These are phyloP conservation scores for Oryza glumipatula DNA, from an alignment of 176 grass and related monocot genomes.

Conservation along the genomic window DNA sequence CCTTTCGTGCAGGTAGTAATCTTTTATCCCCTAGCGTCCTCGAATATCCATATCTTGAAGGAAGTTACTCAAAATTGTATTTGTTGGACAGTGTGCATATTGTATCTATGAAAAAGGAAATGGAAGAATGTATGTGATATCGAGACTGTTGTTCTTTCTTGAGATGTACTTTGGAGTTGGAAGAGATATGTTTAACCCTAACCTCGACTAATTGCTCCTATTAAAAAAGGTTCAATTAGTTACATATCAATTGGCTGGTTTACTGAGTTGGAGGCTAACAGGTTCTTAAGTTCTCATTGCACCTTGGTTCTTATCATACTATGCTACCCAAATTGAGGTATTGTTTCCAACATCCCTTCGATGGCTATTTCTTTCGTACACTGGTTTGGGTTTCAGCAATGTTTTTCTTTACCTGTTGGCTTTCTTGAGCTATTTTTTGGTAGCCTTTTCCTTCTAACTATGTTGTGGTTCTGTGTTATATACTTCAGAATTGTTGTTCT, in stretches of 20 bases:
- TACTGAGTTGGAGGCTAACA: conserved; percentile 15
- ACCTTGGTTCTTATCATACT: conserved; percentile 23
- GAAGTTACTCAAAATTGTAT: conserved; percentile 8
- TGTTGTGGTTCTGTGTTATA: not conserved
- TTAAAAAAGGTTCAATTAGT: not conserved
- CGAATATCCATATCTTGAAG: not conserved
- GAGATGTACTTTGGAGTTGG: conserved; percentile 1
- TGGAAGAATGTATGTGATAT: not conserved
- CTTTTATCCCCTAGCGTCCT: conserved; percentile 8
- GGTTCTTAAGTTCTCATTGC: conserved; percentile 22
- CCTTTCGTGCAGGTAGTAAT: conserved; percentile 23
- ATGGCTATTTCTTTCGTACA: not conserved
- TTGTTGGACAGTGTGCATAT: conserved; percentile 19
- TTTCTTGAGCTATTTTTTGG: not conserved
- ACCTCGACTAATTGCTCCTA: not conserved
- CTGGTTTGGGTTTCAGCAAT: not conserved
- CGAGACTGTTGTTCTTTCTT: conserved; percentile 19
- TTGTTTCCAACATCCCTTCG: not conserved
- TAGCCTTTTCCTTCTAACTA: not conserved
- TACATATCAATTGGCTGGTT: not conserved
- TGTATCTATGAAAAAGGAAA: conserved; percentile 12
- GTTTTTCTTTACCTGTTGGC: not conserved
- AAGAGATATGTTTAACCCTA: conserved; percentile 28
- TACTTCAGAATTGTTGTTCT: not conserved
- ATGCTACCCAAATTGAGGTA: conserved; percentile 32